Evolutionary conservation across 805 yeast species (phyloP).

Genomic region (Candida cerambycidarum): DNA sequence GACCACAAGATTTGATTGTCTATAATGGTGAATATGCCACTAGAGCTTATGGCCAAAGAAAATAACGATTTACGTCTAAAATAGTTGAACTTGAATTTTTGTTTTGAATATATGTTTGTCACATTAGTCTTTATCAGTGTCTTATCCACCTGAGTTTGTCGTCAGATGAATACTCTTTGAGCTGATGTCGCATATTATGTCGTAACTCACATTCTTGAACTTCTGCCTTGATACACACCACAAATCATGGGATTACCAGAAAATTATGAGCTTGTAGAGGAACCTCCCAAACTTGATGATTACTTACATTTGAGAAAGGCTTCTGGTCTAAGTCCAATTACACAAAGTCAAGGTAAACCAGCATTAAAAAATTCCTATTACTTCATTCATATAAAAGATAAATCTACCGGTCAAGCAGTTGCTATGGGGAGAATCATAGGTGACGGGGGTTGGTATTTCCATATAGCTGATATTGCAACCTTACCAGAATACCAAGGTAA

Average conservation of each 20-base stretch:
- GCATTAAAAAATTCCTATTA: constrained; percentile 3
- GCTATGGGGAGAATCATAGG: constrained; percentile 12
- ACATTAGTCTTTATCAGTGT: no score
- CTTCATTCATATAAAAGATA: constrained; percentile 4
- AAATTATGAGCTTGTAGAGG: constrained; percentile 1
- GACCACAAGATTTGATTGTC: constrained; percentile 74
- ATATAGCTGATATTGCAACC: constrained; percentile 10
- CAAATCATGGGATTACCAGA: neutral
- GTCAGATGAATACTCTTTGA: no score
- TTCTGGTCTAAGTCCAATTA: constrained; percentile 7
- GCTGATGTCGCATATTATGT: no score
- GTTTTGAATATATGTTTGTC: neutral
- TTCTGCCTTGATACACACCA: no score
- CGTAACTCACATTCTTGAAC: no score
- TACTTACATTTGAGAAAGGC: constrained; percentile 5
- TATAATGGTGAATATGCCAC: constrained; percentile 73
- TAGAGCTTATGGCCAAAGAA: constrained; percentile 62
- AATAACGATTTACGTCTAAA: constrained; percentile 9
- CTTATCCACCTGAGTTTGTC: no score
- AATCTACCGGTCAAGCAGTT: neutral
- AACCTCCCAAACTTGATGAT: constrained; percentile 2
- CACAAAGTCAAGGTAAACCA: constrained; percentile 1
- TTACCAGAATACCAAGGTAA: constrained; percentile 10
- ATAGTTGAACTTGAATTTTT: neutral
- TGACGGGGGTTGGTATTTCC: constrained; percentile 13